These are phyloP conservation scores for Conringia planisiliqua DNA, from an alignment of 345 rosid species.

Conservation along the genomic window DNA sequence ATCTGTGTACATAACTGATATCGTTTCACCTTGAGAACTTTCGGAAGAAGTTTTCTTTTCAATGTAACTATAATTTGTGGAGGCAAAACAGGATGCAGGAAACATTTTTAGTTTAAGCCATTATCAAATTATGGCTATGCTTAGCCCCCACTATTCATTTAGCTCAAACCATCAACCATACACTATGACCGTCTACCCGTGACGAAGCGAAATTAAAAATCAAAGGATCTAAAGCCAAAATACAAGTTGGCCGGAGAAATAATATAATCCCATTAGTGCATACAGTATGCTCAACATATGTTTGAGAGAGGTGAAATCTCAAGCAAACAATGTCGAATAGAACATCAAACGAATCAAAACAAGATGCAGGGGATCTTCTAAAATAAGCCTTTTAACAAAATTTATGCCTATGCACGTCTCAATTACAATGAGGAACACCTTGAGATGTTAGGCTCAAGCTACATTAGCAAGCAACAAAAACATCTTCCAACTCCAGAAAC, in stretches of 20 bases:
- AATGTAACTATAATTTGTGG: too few species aligned
- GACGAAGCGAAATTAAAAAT: background rate
- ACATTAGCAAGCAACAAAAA: background rate
- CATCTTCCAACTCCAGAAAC: background rate
- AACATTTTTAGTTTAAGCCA: too few species aligned
- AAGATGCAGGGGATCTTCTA: background rate
- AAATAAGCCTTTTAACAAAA: background rate
- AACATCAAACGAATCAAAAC: background rate
- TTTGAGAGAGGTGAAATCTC: background rate
- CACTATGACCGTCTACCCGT: background rate
- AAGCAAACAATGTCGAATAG: background rate
- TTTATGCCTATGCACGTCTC: background rate
- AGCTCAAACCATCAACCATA: background rate
- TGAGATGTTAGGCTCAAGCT: background rate
- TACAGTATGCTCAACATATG: background rate
- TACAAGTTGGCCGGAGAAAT: background rate
- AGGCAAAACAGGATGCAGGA: too few species aligned
- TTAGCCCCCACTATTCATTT: too few species aligned
- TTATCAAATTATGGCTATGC: too few species aligned
- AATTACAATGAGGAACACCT: background rate
- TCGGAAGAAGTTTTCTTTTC: too few species aligned
- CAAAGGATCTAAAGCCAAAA: background rate
- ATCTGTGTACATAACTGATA: too few species aligned
- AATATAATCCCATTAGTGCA: background rate
- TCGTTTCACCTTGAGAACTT: too few species aligned